These are phyloP conservation scores for Kazachstania africana DNA, from an alignment of 805 yeast species.

Conservation along the genomic window DNA sequence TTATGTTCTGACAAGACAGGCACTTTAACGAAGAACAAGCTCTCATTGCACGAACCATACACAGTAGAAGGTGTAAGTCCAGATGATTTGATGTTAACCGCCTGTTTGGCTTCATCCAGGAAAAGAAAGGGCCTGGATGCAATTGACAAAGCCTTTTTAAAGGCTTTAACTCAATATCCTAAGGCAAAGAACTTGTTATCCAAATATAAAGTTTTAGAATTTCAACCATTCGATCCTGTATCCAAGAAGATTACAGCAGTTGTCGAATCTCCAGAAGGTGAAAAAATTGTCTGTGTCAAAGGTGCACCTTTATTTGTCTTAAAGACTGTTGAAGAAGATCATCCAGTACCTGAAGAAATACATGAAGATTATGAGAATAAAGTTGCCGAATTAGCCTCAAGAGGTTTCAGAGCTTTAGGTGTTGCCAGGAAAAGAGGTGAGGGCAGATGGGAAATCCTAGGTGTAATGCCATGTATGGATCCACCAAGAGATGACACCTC, in stretches of 20 bases:
- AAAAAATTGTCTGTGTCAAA: constrained; percentile 88
- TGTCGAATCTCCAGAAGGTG: constrained; percentile 94
- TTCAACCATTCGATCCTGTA: constrained; percentile 97
- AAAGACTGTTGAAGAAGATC: constrained; percentile 94
- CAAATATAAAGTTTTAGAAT: constrained; percentile 88
- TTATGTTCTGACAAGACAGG: constrained; percentile 98
- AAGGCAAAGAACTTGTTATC: constrained; percentile 86
- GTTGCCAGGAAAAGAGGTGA: constrained; percentile 98
- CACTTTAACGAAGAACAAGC: constrained; percentile 93
- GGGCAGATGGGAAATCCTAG: constrained; percentile 95
- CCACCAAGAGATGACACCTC: constrained; percentile 99
- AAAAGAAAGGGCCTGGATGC: constrained; percentile 98
- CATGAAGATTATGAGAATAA: constrained; percentile 92
- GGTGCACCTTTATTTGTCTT: constrained; percentile 97
- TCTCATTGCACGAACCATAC: constrained; percentile 93
- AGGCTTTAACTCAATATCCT: constrained; percentile 79
- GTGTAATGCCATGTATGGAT: constrained; percentile 98
- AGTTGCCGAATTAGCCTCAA: constrained; percentile 93
- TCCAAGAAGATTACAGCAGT: constrained; percentile 92
- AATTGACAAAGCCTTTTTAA: constrained; percentile 92
- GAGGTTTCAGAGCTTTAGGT: constrained; percentile 98
- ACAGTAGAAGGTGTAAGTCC: constrained; percentile 95
- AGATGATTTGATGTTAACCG: constrained; percentile 93
- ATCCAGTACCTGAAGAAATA: constrained; percentile 88
- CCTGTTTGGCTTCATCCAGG: constrained; percentile 95